Percentiles rank a stretch among this genome's conserved stretches.
These are phyloP conservation scores for Grosmannia penicillata DNA, from an alignment of 2,329 filamentous ascomycete genomes.

Conservation along the genomic window DNA sequence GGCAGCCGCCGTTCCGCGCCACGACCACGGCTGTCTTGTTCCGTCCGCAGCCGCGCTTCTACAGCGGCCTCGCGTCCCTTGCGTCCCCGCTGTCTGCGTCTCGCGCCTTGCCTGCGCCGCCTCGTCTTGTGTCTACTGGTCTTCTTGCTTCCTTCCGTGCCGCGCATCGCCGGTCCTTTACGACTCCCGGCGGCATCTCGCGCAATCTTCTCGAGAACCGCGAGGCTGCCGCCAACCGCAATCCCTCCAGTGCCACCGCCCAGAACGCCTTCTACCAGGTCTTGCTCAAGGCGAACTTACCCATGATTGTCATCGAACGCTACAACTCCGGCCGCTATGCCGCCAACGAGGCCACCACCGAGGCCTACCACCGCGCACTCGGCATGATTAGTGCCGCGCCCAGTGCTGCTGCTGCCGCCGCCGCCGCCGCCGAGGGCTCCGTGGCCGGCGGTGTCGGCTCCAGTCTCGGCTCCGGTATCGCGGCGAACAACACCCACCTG, in stretches of 20 bases:
- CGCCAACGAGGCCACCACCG: slow-evolving; percentile 61
- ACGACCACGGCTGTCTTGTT: background rate
- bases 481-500: slow-evolving; percentile 19
- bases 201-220: slow-evolving; percentile 63
- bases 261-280: slow-evolving; percentile 93
- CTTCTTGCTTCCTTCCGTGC: background rate
- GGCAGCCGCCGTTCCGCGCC: too few relatives aligned
- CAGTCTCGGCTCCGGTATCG: slow-evolving; percentile 11
- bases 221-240: slow-evolving; percentile 86
- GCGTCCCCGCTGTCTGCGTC: background rate
- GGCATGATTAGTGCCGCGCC: slow-evolving; percentile 19
- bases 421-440: background rate
- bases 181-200: slow-evolving; percentile 29
- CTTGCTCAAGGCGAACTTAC: slow-evolving; percentile 82
- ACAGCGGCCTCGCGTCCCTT: slow-evolving; percentile 1
- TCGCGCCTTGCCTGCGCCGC: background rate
- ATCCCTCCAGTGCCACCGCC: slow-evolving; percentile 70
- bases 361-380: slow-evolving; percentile 65
- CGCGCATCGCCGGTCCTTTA: slow-evolving; percentile 6
- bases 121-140: background rate
- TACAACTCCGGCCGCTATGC: slow-evolving; percentile 81
- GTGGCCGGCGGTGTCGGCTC: slow-evolving; percentile 6
- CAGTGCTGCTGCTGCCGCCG: slow-evolving; percentile 1
- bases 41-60: slow-evolving; percentile 5
- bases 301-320: slow-evolving; percentile 79